Percentiles rank a stretch among this genome's conserved stretches.
Evolutionary conservation across 2,329 filamentous ascomycete genomes (phyloP).

Genomic region (Alternaria ethzedia): DNA sequence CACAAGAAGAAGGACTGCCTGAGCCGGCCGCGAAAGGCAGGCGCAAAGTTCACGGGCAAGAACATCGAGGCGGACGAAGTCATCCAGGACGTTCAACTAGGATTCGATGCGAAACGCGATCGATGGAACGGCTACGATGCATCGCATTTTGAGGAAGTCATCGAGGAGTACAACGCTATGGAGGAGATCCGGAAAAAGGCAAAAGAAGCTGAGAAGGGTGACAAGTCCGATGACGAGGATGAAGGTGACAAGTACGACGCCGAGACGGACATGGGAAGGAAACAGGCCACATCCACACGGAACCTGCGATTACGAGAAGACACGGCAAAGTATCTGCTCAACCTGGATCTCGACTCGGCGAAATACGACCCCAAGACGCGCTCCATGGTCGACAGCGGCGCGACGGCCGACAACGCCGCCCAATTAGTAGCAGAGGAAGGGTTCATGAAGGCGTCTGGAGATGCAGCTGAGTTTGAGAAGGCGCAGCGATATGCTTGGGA

Average conservation of each 20-base stretch:
- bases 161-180: slow-evolving; percentile 86
- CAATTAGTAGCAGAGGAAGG: slow-evolving; percentile 90
- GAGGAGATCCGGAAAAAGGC: slow-evolving; percentile 71
- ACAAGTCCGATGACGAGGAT: slow-evolving; percentile 55
- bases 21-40: slow-evolving; percentile 83
- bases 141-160: slow-evolving; percentile 82
- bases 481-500: slow-evolving; percentile 96
- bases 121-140: slow-evolving; percentile 98
- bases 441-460: slow-evolving; percentile 85
- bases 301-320: slow-evolving; percentile 94
- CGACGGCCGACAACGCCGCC: slow-evolving; percentile 78
- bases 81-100: slow-evolving; percentile 82
- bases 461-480: slow-evolving; percentile 89
- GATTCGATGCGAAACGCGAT: slow-evolving; percentile 97
- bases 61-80: slow-evolving; percentile 94
- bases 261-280: slow-evolving; percentile 94
- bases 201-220: slow-evolving; percentile 46
- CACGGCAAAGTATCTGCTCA: slow-evolving; percentile 94
- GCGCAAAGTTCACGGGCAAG: slow-evolving; percentile 88
- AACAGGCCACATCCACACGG: slow-evolving; percentile 87
- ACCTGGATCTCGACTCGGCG: slow-evolving; percentile 92
- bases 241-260: slow-evolving; percentile 79
- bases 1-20: slow-evolving; percentile 96
- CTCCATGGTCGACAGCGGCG: slow-evolving; percentile 85
- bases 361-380: slow-evolving; percentile 98